These are phyloP conservation scores for Lasiosphaeriaceae sp. DNA, from an alignment of 495 filamentous ascomycete genomes.

Conservation along the genomic window DNA sequence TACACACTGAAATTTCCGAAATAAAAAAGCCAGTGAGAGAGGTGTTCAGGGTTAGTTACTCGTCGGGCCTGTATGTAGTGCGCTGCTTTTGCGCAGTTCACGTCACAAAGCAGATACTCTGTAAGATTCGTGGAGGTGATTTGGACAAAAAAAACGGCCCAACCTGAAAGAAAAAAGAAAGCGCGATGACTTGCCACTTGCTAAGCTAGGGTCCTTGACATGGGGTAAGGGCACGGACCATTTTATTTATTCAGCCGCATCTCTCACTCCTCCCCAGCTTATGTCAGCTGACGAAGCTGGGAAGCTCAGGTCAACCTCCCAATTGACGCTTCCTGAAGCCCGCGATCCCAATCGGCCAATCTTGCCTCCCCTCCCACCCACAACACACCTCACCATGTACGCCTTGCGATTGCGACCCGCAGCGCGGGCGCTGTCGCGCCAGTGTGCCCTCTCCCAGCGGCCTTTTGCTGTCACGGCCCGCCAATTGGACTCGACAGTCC, in stretches of 20 bases:
- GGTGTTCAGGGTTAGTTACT: too few relatives aligned
- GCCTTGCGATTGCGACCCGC: constrained; percentile 48
- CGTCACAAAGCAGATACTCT: too few relatives aligned
- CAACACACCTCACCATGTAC: constrained; percentile 46
- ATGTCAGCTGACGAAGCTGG: background rate
- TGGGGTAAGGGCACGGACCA: background rate
- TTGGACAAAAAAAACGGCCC: too few relatives aligned
- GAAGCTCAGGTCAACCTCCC: background rate
- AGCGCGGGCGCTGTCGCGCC: constrained; percentile 27
- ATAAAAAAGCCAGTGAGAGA: too few relatives aligned
- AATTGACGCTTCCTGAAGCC: background rate
- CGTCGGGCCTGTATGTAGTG: too few relatives aligned
- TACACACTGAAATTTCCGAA: too few relatives aligned
- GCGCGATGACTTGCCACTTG: background rate
- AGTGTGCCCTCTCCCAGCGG: constrained; percentile 27
- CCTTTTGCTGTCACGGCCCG: constrained; percentile 36
- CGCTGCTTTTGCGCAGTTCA: too few relatives aligned
- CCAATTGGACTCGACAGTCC: constrained; percentile 28
- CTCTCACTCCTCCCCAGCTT: background rate
- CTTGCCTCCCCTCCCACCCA: constrained; percentile 15
- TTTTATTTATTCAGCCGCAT: background rate
- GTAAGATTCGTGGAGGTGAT: too few relatives aligned
- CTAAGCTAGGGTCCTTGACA: background rate
- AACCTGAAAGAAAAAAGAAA: too few relatives aligned
- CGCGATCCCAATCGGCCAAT: background rate